A percentile compares a stretch with the other conserved stretches of the same genome.
phyloP scores from a whole-genome alignment of 1,139 yeast species.

The Suhomyces maxii region DNA sequence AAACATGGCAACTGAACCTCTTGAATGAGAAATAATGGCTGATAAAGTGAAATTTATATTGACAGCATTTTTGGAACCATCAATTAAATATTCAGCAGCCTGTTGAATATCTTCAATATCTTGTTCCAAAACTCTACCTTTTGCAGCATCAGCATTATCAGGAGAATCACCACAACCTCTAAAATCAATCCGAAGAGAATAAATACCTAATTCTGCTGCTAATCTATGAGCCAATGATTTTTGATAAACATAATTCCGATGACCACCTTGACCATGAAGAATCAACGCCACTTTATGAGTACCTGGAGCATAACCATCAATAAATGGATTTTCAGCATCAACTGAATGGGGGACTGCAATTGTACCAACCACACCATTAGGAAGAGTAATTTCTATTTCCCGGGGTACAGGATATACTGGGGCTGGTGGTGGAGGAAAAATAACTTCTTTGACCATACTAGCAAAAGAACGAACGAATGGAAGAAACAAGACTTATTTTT shows the following conservation, averaged over 20 bases:
- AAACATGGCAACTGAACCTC: conserved; percentile 80
- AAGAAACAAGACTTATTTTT: too few relatives aligned
- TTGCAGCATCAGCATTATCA: conserved; percentile 40
- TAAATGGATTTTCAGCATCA: conserved; percentile 24
- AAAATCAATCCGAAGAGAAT: conserved; percentile 76
- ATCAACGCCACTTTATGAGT: conserved; percentile 42
- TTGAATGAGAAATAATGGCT: conserved; percentile 69
- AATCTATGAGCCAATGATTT: conserved; percentile 59
- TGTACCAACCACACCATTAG: conserved; percentile 40
- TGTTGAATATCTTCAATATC: conserved; percentile 70
- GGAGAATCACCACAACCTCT: conserved; percentile 82
- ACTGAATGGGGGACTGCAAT: conserved; percentile 40
- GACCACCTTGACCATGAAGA: conserved; percentile 83
- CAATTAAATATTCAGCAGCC: conserved; percentile 46
- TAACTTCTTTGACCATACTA: background rate
- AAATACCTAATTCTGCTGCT: conserved; percentile 59
- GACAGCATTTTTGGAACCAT: conserved; percentile 35
- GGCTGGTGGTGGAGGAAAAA: conserved; percentile 3
- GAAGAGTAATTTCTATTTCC: conserved; percentile 40
- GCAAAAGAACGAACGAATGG: too few relatives aligned
- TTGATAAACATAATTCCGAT: conserved; percentile 78
- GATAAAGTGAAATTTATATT: conserved; percentile 48
- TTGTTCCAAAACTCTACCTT: conserved; percentile 59
- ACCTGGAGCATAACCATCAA: conserved; percentile 35
- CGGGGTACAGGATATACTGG: conserved; percentile 21